These are phyloP conservation scores for Pharus latifolius DNA, from an alignment of 176 grass and related monocot species.

Conservation along the genomic window DNA sequence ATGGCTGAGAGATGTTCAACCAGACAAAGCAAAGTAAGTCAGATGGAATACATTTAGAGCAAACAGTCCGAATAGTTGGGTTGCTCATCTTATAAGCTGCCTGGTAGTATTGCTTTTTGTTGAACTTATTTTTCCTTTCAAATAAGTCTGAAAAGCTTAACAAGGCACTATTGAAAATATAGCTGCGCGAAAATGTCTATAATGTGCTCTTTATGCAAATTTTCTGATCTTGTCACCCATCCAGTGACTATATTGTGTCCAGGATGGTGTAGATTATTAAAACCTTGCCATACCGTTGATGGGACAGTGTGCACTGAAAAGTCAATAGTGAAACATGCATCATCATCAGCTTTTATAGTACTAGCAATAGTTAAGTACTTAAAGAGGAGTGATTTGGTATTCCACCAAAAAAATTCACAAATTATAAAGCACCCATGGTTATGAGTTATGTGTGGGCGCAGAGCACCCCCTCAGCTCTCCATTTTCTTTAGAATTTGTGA, in stretches of 20 bases:
- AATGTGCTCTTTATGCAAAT: neutral
- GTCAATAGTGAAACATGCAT: neutral
- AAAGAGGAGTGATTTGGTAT: neutral
- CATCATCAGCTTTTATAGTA: neutral
- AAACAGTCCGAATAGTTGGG: neutral
- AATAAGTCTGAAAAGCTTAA: neutral
- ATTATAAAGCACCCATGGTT: too few species aligned
- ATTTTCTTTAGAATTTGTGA: too few species aligned
- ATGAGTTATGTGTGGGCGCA: too few species aligned
- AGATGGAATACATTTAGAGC: neutral
- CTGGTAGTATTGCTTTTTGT: neutral
- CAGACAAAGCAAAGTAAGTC: conserved; percentile 80
- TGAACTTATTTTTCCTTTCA: neutral
- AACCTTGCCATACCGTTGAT: neutral
- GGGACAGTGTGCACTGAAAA: neutral
- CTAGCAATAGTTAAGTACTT: neutral
- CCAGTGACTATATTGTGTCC: neutral
- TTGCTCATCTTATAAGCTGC: neutral
- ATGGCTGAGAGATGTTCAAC: conserved; percentile 67
- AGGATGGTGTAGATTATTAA: too few species aligned
- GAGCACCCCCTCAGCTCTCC: too few species aligned
- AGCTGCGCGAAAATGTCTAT: neutral
- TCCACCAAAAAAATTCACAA: too few species aligned
- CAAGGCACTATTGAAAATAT: neutral
- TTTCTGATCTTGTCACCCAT: neutral